Evolutionary conservation across 2,329 filamentous ascomycete genomes (phyloP).

Genomic region (Colletotrichum musicola): DNA sequence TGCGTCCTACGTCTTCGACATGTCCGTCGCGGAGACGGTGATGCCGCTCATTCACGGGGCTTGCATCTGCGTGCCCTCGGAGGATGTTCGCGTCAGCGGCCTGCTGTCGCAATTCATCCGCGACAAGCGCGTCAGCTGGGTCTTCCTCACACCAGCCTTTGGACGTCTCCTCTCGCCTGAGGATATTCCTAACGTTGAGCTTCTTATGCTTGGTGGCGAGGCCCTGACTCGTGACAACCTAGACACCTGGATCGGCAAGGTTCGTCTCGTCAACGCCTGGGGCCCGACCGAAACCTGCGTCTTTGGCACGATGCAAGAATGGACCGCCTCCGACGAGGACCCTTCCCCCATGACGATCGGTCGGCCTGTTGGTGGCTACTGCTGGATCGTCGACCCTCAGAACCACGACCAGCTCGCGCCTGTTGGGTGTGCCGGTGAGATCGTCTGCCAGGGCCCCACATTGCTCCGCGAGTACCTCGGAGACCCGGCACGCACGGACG

Average conservation of each 20-base stretch:
- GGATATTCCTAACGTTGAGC: slow-evolving; percentile 27
- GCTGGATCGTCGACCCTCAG: slow-evolving; percentile 44
- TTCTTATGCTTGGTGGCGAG: slow-evolving; percentile 27
- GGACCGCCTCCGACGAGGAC: background rate
- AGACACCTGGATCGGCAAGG: slow-evolving; percentile 34
- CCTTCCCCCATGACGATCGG: slow-evolving; percentile 3
- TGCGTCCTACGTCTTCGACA: slow-evolving; percentile 66
- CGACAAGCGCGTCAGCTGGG: slow-evolving; percentile 13
- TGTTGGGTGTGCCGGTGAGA: slow-evolving; percentile 43
- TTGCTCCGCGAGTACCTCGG: slow-evolving; percentile 41
- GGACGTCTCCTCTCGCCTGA: slow-evolving; percentile 17
- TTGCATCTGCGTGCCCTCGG: slow-evolving; percentile 35
- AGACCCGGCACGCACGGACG: slow-evolving; percentile 18
- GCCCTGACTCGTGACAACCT: slow-evolving; percentile 24
- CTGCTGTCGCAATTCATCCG: slow-evolving; percentile 2
- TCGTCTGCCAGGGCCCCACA: slow-evolving; percentile 44
- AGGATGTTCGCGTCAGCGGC: slow-evolving; percentile 50
- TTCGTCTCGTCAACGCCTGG: slow-evolving; percentile 34
- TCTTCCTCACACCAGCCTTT: slow-evolving; percentile 34
- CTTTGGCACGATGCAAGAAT: background rate
- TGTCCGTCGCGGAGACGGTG: slow-evolving; percentile 15
- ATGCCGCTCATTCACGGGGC: slow-evolving; percentile 21
- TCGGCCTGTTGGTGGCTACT: background rate
- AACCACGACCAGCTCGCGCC: slow-evolving; percentile 42
- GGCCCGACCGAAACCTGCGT: slow-evolving; percentile 41